Conservation (phyloP, 2,329 filamentous ascomycete genomes). For the Talaromyces rugulosus region DNA sequence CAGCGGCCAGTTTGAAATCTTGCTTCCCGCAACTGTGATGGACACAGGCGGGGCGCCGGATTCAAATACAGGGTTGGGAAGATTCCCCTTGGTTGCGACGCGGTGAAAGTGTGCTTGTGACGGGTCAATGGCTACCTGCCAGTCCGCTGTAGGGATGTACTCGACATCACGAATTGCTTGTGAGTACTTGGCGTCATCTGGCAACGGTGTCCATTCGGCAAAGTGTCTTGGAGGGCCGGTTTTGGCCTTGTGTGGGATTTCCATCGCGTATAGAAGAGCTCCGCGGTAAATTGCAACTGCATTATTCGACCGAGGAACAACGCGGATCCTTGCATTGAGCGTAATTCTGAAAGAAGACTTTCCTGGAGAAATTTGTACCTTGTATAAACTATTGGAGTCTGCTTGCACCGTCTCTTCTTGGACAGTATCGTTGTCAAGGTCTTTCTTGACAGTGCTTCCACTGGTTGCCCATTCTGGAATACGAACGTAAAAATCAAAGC, state of each 20-base stretch:
- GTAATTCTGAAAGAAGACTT: constrained; percentile 5
- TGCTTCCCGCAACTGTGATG: constrained; percentile 10
- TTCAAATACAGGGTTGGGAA: constrained; percentile 10
- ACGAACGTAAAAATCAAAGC: constrained; percentile 10
- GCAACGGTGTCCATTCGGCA: constrained; percentile 10
- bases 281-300: constrained; percentile 12
- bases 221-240: constrained; percentile 9
- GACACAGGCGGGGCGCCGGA: constrained; percentile 11
- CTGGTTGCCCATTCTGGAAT: constrained; percentile 11
- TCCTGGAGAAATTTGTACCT: constrained; percentile 3
- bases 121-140: constrained; percentile 13
- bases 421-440: not conserved
- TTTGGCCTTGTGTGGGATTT: constrained; percentile 11
- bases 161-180: constrained; percentile 10
- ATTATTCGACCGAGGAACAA: constrained; percentile 10
- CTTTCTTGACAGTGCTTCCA: constrained; percentile 7
- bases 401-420: constrained; percentile 9
- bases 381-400: constrained; percentile 6
- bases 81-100: constrained; percentile 1
- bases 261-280: constrained; percentile 12
- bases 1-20: constrained; percentile 10
- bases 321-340: constrained; percentile 8
- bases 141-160: constrained; percentile 10
- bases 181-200: constrained; percentile 6
- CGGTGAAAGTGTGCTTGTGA: constrained; percentile 10